Evolutionary conservation across 129 eudicot species (phyloP).

Genomic region (Pittosporum tobira): DNA sequence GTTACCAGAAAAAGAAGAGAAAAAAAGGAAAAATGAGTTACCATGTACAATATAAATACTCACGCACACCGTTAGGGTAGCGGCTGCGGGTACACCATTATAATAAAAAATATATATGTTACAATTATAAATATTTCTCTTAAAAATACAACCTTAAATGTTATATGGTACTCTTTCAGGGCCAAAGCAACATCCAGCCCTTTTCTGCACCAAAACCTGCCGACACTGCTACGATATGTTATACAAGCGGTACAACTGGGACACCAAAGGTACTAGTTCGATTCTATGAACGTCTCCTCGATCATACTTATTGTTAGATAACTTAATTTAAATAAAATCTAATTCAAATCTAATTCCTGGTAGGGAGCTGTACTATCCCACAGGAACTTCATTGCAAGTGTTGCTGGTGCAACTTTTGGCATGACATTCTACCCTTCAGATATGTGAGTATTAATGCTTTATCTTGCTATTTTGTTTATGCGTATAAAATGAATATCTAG

Average conservation of each 20-base stretch:
- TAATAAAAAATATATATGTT: too few species aligned
- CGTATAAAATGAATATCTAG: background rate
- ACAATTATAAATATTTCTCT: too few species aligned
- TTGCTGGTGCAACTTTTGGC: slow-evolving; percentile 46
- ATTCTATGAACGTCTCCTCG: background rate
- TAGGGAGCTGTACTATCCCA: slow-evolving; percentile 78
- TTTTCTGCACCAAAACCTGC: slow-evolving; percentile 63
- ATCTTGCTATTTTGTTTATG: slow-evolving; percentile 8
- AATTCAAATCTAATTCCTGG: background rate
- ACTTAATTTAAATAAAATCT: background rate
- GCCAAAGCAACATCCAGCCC: slow-evolving; percentile 47
- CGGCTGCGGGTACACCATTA: too few species aligned
- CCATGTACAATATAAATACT: too few species aligned
- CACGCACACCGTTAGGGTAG: too few species aligned
- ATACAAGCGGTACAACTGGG: slow-evolving; percentile 97
- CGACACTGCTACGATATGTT: slow-evolving; percentile 79
- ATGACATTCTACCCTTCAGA: slow-evolving; percentile 58
- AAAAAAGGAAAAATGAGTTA: too few species aligned
- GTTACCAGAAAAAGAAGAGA: too few species aligned
- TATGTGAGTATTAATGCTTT: slow-evolving; percentile 39
- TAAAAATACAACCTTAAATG: too few species aligned
- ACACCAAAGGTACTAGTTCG: slow-evolving; percentile 65
- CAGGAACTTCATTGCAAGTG: slow-evolving; percentile 64
- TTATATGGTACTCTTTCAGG: slow-evolving; percentile 35
- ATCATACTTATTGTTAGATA: background rate